These are phyloP conservation scores for Croton laevigatus DNA, from an alignment of 441 rosid species.

Conservation along the genomic window DNA sequence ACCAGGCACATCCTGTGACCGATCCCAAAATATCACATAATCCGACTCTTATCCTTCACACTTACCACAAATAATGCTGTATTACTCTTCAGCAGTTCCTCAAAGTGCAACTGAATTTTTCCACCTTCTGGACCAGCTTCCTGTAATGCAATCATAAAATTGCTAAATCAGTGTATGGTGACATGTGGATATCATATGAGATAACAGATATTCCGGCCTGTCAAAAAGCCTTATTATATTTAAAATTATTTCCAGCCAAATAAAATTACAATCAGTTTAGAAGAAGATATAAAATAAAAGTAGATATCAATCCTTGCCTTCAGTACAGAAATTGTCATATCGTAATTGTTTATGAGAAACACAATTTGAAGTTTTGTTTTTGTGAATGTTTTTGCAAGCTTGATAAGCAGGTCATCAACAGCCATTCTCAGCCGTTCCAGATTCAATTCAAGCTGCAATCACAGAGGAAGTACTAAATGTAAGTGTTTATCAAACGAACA, in stretches of 20 bases:
- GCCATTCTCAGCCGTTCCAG: slow-evolving; percentile 97
- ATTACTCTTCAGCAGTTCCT: slow-evolving; percentile 89
- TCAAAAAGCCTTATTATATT: neutral
- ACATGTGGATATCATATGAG: neutral
- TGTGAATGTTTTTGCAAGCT: slow-evolving; percentile 78
- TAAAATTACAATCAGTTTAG: neutral
- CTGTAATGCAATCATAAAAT: slow-evolving; percentile 39
- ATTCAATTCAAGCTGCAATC: slow-evolving; percentile 90
- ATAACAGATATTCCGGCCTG: neutral
- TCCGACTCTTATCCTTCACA: neutral
- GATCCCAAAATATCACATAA: neutral
- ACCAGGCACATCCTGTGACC: neutral
- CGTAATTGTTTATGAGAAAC: slow-evolving; percentile 95
- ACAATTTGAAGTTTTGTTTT: slow-evolving; percentile 76
- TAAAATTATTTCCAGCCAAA: neutral
- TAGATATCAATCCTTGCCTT: slow-evolving; percentile 43
- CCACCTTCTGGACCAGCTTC: slow-evolving; percentile 98
- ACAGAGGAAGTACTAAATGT: slow-evolving; percentile 6
- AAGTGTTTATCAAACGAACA: slow-evolving; percentile 4
- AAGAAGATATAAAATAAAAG: slow-evolving; percentile 2
- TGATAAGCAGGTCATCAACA: slow-evolving; percentile 80
- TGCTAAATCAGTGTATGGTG: slow-evolving; percentile 5
- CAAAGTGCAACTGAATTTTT: slow-evolving; percentile 88
- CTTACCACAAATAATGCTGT: slow-evolving; percentile 89
- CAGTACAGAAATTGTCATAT: slow-evolving; percentile 89